These are phyloP conservation scores for Phytopythium litorale DNA, from an alignment of 352 stramenopile genomes.

Conservation along the genomic window DNA sequence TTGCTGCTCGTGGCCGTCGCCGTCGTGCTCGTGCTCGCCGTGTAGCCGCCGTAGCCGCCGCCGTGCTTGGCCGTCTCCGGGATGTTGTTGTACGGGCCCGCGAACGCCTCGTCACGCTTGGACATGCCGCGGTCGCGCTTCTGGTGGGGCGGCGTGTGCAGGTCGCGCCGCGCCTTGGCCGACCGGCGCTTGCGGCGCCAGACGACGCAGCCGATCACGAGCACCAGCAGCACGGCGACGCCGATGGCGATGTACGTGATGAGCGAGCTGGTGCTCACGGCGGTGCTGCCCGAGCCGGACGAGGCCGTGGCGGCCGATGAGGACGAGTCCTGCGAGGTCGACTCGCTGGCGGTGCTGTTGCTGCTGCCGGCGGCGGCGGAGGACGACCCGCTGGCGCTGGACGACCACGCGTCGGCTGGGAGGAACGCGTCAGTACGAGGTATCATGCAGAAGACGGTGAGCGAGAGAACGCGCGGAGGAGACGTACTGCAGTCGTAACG, in stretches of 20 bases:
- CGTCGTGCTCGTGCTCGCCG: constrained; percentile 4
- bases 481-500: constrained; percentile 75
- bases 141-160: constrained; percentile 18
- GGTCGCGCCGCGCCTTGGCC: constrained; percentile 7
- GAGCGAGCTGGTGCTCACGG: constrained; percentile 20
- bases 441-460: background rate
- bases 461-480: background rate
- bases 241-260: constrained; percentile 55
- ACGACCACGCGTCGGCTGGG: constrained; percentile 30
- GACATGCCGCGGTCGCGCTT: constrained; percentile 40
- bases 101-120: constrained; percentile 34
- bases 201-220: constrained; percentile 46
- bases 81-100: constrained; percentile 47
- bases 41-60: constrained; percentile 10
- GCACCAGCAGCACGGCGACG: constrained; percentile 40
- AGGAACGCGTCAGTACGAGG: background rate
- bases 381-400: constrained; percentile 2
- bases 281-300: constrained; percentile 11
- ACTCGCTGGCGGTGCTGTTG: constrained; percentile 4
- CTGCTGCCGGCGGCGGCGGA: constrained; percentile 5
- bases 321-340: constrained; percentile 9
- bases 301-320: constrained; percentile 9
- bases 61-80: constrained; percentile 50
- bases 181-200: constrained; percentile 35
- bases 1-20: constrained; percentile 10